Base-by-base conservation (phyloP, 2,329 filamentous ascomycete genomes). In the Phialocephala subalpina region DNA sequence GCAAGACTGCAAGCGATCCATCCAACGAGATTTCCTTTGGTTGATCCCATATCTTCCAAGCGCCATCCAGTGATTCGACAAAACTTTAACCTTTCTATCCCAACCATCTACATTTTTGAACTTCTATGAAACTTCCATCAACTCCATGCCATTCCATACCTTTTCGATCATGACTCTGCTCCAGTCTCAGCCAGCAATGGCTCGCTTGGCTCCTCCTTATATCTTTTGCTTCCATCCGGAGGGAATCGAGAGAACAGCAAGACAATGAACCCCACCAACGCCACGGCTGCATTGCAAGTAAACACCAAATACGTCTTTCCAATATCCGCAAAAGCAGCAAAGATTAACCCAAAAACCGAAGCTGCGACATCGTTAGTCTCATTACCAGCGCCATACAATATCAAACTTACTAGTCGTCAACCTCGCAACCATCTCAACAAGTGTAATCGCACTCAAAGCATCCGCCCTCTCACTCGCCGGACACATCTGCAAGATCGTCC, bases 401-500 rank as follows among this genome's bases (percentile, higher is more conserved):
- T 25, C 16, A 45, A 36, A 60, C 70, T 64, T 63, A 72, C 67
- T 67, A 0, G 70, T 92, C 0, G 84, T 80, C 1, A 93, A 77
- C 27, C 85, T 81, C 0, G 89, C 90, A 36, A 91, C 83, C 69
- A 91, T 92, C 73, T 93, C 90, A 0, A 92, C 86, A 0, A 92
- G 79, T 0, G 88, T 91, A 14, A 93, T 88, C 0, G 88, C 89
- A 45, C 88, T 88, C 2, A 93, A 79, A 0, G 90, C 90, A 72
- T 93, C 90, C 0, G 86, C 83, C 0, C 90, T 82, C 63, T 90
- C 85, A 0, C 82, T 82, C 1, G 86, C 81, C 0, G 88, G 80
- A 53, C 89, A 89, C 88, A 92, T 90, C 64, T 90, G 86, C 0
- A 91, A 84, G 66, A 92, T 91, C n/a, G 90, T 88, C 0, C 90